Conservation (phyloP, 1,284 basidiomycete species). For the Puccinia novopanici region DNA sequence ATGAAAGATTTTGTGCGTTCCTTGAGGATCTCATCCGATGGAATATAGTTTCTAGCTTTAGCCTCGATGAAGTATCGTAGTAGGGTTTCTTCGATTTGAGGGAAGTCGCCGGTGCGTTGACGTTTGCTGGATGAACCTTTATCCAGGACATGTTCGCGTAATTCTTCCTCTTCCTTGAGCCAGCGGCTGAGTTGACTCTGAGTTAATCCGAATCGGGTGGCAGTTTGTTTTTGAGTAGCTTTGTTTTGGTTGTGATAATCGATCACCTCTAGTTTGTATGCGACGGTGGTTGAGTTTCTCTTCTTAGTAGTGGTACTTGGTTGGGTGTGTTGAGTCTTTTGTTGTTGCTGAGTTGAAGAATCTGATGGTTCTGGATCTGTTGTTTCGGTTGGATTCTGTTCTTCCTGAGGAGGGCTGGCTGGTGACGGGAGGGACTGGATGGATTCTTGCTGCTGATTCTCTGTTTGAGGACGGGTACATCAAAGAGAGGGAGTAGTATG, state of each 20-base stretch:
- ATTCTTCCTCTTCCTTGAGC: constrained; percentile 44
- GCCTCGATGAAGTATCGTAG: constrained; percentile 43
- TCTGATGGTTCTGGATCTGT: neutral
- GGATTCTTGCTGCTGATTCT: neutral
- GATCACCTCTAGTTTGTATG: constrained; percentile 38
- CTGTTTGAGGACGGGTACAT: constrained; percentile 24
- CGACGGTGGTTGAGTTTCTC: constrained; percentile 49
- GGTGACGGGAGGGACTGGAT: neutral
- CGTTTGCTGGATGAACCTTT: constrained; percentile 45
- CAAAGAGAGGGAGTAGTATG: neutral
- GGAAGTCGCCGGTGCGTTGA: constrained; percentile 42
- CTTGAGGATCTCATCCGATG: constrained; percentile 37
- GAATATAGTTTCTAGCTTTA: constrained; percentile 1
- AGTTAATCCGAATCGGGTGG: constrained; percentile 22
- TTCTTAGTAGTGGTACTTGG: neutral
- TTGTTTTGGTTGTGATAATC: constrained; percentile 27
- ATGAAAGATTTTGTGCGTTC: constrained; percentile 41
- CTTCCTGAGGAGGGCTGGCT: neutral
- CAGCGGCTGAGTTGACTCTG: constrained; percentile 47
- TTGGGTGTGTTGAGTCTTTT: neutral
- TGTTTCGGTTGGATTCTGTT: neutral
- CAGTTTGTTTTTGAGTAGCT: constrained; percentile 40
- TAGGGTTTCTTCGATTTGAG: constrained; percentile 36
- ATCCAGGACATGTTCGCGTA: constrained; percentile 40
- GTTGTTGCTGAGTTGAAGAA: neutral